phyloP scores from a whole-genome alignment of 116 monocot genomes.

The Papilionanthe hybrid region DNA sequence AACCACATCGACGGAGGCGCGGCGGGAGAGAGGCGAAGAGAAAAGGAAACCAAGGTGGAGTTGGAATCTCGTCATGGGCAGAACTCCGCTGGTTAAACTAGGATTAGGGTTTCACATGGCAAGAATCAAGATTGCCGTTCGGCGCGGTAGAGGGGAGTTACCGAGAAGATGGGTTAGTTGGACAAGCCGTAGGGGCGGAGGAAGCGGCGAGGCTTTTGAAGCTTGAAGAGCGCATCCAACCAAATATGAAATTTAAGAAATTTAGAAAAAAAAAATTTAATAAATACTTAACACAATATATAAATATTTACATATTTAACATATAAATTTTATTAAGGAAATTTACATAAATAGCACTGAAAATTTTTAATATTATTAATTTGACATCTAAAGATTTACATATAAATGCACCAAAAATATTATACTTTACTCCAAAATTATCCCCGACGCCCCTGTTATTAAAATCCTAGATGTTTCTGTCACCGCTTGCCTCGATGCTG shows the following conservation, averaged over 20 bases:
- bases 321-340: no score
- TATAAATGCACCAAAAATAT: no score
- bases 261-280: no score
- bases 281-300: no score
- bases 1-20: background rate
- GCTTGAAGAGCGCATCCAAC: background rate
- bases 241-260: background rate
- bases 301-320: no score
- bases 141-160: background rate
- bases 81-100: background rate
- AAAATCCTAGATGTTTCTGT: no score
- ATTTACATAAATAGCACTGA: no score
- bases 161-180: background rate
- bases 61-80: slow-evolving; percentile 5
- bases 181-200: background rate
- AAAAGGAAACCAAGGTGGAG: background rate
- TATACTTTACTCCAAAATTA: no score
- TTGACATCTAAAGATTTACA: no score
- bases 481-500: no score
- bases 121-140: background rate
- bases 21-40: background rate
- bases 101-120: slow-evolving; percentile 8
- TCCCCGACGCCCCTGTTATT: no score
- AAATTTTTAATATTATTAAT: no score
- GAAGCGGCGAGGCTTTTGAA: background rate